Conservation (phyloP, 805 yeast species). For the Candida nonsorbophila region DNA sequence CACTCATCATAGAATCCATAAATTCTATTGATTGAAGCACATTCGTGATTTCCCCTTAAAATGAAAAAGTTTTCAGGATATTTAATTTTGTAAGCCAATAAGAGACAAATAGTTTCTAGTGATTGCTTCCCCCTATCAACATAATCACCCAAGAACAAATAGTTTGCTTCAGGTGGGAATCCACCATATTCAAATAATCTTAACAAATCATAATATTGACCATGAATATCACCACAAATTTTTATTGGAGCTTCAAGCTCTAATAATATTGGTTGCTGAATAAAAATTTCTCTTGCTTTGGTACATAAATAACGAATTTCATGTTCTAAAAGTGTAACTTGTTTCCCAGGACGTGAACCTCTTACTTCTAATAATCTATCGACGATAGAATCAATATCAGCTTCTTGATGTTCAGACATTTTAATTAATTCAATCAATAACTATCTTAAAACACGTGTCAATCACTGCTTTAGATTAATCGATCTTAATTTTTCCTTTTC, state of each 20-base stretch:
- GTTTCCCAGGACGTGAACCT: slow-evolving; percentile 98
- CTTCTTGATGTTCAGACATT: slow-evolving; percentile 52
- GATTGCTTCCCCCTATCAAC: slow-evolving; percentile 99
- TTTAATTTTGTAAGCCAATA: slow-evolving; percentile 93
- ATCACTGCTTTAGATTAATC: too few relatives aligned
- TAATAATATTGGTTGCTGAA: slow-evolving; percentile 91
- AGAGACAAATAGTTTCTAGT: slow-evolving; percentile 87
- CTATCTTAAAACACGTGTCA: too few relatives aligned
- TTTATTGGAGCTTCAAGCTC: slow-evolving; percentile 97
- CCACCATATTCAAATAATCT: slow-evolving; percentile 98
- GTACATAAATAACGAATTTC: slow-evolving; percentile 95
- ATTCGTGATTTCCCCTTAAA: slow-evolving; percentile 96
- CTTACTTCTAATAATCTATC: slow-evolving; percentile 95
- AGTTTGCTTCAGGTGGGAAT: slow-evolving; percentile 98
- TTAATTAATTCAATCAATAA: too few relatives aligned
- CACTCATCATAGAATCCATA: slow-evolving; percentile 99
- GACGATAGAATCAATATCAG: slow-evolving; percentile 94
- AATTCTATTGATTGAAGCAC: slow-evolving; percentile 96
- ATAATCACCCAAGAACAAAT: slow-evolving; percentile 92
- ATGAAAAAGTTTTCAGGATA: slow-evolving; percentile 97
- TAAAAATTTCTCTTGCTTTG: slow-evolving; percentile 95
- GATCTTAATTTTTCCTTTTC: too few relatives aligned
- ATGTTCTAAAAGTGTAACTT: slow-evolving; percentile 86
- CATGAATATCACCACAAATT: slow-evolving; percentile 97
- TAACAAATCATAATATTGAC: slow-evolving; percentile 93